These are phyloP conservation scores for Draba incana DNA, from an alignment of 345 rosid genomes.

Conservation along the genomic window DNA sequence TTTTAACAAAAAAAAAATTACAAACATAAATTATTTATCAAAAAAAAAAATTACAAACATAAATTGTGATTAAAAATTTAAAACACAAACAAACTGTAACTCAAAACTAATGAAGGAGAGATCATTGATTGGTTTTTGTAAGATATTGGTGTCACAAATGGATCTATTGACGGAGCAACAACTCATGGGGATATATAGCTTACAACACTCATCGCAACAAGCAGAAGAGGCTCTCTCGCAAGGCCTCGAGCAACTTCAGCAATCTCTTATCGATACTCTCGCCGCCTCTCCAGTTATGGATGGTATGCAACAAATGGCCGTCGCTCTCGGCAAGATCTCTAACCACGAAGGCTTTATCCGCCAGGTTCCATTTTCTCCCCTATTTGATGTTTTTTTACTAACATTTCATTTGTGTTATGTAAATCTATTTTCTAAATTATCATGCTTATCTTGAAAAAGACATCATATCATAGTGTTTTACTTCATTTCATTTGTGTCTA, in stretches of 20 bases:
- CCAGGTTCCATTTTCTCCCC: conserved; percentile 58
- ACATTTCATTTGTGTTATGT: background rate
- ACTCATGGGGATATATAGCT: conserved; percentile 84
- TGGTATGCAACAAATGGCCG: conserved; percentile 94
- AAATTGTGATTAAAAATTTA: too few species aligned
- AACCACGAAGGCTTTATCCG: conserved; percentile 94
- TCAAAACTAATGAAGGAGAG: conserved; percentile 1
- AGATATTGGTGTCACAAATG: conserved; percentile 81
- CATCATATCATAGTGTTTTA: background rate
- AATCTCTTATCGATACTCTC: conserved; percentile 82
- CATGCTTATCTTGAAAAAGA: background rate
- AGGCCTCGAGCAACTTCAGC: conserved; percentile 91
- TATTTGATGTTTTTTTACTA: background rate
- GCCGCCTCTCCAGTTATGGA: conserved; percentile 58
- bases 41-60: too few species aligned
- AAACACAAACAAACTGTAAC: background rate
- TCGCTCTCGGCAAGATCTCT: conserved; percentile 87
- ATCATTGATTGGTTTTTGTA: background rate
- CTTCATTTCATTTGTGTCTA: background rate
- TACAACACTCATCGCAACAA: conserved; percentile 91
- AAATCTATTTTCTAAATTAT: background rate
- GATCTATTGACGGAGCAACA: conserved; percentile 94
- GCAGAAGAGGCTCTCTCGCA: conserved; percentile 96
- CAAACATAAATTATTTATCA: too few species aligned
- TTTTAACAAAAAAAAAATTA: too few species aligned